These are phyloP conservation scores for Naganishia cerealis DNA, from an alignment of 1,284 basidiomycete species.

Conservation along the genomic window DNA sequence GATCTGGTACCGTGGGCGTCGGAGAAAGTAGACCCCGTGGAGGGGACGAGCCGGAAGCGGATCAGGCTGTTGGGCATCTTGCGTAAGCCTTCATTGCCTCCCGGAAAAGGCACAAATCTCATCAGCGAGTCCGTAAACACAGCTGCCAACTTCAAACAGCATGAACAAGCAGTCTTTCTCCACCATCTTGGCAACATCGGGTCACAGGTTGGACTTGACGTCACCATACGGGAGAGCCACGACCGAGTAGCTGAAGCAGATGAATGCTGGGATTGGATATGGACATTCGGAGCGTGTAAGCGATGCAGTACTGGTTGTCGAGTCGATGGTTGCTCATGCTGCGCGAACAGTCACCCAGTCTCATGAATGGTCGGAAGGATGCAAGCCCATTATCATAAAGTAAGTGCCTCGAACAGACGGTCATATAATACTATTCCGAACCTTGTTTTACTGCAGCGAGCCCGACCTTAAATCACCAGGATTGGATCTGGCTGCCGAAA, in stretches of 20 bases:
- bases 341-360: background rate
- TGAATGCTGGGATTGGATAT: constrained; percentile 19
- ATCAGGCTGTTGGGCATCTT: constrained; percentile 10
- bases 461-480: background rate
- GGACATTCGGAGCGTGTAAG: constrained; percentile 8
- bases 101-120: too few relatives aligned
- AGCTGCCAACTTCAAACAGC: background rate
- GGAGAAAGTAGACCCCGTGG: background rate
- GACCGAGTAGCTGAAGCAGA: background rate
- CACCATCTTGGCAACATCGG: background rate
- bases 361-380: background rate
- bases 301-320: background rate
- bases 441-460: background rate
- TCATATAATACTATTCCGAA: background rate
- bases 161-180: constrained; percentile 10
- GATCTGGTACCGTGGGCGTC: too few relatives aligned
- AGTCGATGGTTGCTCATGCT: background rate
- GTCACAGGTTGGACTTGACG: background rate
- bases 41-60: background rate
- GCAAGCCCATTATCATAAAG: constrained; percentile 21
- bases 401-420: background rate
- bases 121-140: background rate
- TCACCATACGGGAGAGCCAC: background rate
- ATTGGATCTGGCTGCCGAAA: constrained; percentile 3
- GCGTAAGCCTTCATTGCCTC: constrained; percentile 2